Conservation (phyloP, 805 yeast genomes). For the Candida alai region DNA sequence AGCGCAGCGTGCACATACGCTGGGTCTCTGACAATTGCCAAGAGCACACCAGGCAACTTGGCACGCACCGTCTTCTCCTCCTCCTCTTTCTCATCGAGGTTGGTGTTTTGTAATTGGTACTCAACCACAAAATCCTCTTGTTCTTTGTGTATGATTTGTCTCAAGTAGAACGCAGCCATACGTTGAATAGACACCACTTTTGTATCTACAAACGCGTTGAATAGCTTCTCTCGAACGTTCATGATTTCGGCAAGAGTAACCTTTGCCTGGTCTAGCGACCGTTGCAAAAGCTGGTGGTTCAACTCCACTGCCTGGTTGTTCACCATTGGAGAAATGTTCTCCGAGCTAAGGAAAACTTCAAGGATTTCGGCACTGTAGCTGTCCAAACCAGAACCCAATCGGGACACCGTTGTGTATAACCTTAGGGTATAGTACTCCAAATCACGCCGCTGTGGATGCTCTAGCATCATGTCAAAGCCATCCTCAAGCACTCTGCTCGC, state of each 20-base stretch:
- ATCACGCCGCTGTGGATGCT: slow-evolving; percentile 37
- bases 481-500: slow-evolving; percentile 40
- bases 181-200: slow-evolving; percentile 35
- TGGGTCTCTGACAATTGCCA: background rate
- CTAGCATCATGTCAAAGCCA: slow-evolving; percentile 38
- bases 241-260: slow-evolving; percentile 24
- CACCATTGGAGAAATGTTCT: background rate
- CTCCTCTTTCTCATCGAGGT: slow-evolving; percentile 18
- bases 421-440: slow-evolving; percentile 47
- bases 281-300: slow-evolving; percentile 1
- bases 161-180: slow-evolving; percentile 38
- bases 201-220: slow-evolving; percentile 21
- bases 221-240: no score
- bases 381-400: slow-evolving; percentile 1
- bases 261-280: slow-evolving; percentile 12
- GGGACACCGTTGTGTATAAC: slow-evolving; percentile 18
- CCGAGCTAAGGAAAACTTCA: slow-evolving; percentile 2
- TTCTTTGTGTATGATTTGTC: slow-evolving; percentile 34
- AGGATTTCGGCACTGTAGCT: slow-evolving; percentile 5
- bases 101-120: slow-evolving; percentile 49
- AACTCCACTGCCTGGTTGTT: slow-evolving; percentile 3
- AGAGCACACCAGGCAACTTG: slow-evolving; percentile 2
- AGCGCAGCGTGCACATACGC: background rate
- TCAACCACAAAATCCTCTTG: slow-evolving; percentile 65
- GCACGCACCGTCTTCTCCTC: slow-evolving; percentile 7